Percentiles rank a stretch among this genome's conserved stretches.
Conservation (phyloP, 192 early-diverging fungal genomes). For the Rhizophagus prolifer region DNA sequence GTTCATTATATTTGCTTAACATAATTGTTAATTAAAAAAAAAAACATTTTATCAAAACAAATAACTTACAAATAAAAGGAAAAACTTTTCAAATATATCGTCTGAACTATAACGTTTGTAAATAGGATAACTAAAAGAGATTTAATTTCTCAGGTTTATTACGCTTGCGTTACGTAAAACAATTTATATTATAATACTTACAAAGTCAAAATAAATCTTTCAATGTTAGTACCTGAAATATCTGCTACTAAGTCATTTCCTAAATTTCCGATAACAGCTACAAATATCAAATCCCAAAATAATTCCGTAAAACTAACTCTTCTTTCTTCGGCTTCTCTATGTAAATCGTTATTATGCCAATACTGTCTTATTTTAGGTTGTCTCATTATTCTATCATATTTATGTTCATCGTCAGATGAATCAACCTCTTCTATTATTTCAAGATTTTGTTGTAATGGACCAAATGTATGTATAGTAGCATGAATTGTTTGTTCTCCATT, state of each 20-base stretch:
- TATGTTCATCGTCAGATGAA: constrained; percentile 12
- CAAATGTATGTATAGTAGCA: constrained; percentile 31
- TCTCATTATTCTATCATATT: constrained; percentile 23
- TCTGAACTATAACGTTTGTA: constrained; percentile 26
- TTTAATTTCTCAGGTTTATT: not conserved
- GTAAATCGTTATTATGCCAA: constrained; percentile 23
- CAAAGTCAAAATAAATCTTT: constrained; percentile 30
- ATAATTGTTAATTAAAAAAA: too few species aligned
- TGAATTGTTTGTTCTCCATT: constrained; percentile 22
- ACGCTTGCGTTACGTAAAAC: not conserved
- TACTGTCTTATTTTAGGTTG: constrained; percentile 31
- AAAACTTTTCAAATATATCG: constrained; percentile 33
- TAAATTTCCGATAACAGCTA: constrained; percentile 19
- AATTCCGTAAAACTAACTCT: constrained; percentile 25
- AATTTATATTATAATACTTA: constrained; percentile 2
- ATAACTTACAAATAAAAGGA: constrained; percentile 30
- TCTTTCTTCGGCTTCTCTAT: constrained; percentile 32
- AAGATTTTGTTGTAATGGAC: constrained; percentile 11
- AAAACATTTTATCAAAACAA: too few species aligned
- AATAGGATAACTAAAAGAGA: constrained; percentile 24
- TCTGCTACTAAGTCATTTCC: constrained; percentile 11
- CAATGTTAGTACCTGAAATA: not conserved
- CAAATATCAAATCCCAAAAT: constrained; percentile 37
- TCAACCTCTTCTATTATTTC: constrained; percentile 31
- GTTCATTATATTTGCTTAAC: not conserved